Evolutionary conservation across 1,139 yeast genomes (phyloP), one percentile per base, ranked within the genome.

Genomic region (Ogataea hybrid): DNA sequence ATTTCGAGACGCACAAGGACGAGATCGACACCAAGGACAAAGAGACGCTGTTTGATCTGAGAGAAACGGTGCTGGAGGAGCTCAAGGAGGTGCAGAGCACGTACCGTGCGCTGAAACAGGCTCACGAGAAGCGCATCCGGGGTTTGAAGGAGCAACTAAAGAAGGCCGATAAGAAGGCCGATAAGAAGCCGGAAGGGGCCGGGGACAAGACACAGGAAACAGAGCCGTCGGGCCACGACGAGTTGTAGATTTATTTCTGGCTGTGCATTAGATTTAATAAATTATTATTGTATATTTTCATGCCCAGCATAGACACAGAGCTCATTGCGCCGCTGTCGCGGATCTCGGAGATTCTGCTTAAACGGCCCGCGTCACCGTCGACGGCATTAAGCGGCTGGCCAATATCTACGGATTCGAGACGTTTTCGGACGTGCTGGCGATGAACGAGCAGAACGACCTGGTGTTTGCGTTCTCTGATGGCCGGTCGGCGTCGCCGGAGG

Each of bases 81-180:
- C 57, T 75, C 12, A 58, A 63, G 14, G 62, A 62, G 22, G 61
- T 77, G 60, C 49, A 65, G 25, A 57, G 58, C 2, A 69, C 69
- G 39, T 54, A 68, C 9, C 37, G 59, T 6, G 43, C 62, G 3
- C 57, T 77, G 29, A 71, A 70, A 46, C 51, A 53, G 11, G 64
- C 65, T 22, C 80, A 77, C 49, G 59, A 60, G 8, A 69, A 68
- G 21, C 66, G 81, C 51, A 52, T 69, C 16, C 56, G 59, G 7
- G 61, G 62, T 8, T 64, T 77, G 52, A 64, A 65, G 32, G 55
- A 59, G 22, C 68, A 65, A 41, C 59, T 70, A 41, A n/a, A n/a
- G n/a, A n/a, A n/a, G n/a, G n/a, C n/a, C n/a, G n/a, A n/a, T n/a
- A 42, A 46, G 48, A 49, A 56, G 35, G 49, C 51, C 18, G 18